Conservation (phyloP, 2,329 filamentous ascomycete genomes). For the Trichoderma breve region DNA sequence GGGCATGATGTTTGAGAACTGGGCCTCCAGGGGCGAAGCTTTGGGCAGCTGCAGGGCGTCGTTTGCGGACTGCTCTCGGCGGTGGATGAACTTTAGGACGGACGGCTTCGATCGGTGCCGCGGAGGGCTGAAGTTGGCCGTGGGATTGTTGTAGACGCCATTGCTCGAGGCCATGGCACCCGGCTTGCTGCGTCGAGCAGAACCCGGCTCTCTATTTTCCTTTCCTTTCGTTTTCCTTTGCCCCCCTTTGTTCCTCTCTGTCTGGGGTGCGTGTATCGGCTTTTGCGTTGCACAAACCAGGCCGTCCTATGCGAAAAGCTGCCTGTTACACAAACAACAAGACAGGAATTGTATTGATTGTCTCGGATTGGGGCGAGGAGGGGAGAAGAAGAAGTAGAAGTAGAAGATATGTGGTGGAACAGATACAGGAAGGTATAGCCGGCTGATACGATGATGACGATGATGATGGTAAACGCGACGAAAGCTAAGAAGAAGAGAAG, state of each 20-base stretch:
- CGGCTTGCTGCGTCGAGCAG: background rate
- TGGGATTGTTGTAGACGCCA: conserved; percentile 16
- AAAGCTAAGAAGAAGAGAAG: background rate
- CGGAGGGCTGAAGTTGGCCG: conserved; percentile 18
- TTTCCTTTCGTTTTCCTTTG: background rate
- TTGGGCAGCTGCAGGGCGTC: conserved; percentile 31
- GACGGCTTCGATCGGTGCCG: conserved; percentile 48
- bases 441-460: background rate
- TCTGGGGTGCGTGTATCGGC: background rate
- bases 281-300: background rate
- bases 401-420: background rate
- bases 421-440: background rate
- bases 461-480: background rate
- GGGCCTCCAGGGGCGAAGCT: conserved; percentile 26
- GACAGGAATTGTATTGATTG: background rate
- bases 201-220: background rate
- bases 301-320: background rate
- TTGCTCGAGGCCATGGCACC: conserved; percentile 25
- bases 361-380: background rate
- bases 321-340: conserved; percentile 10
- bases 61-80: conserved; percentile 48
- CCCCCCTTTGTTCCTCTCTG: background rate
- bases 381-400: background rate
- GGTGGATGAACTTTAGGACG: conserved; percentile 50
- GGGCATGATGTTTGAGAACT: conserved; percentile 28